phyloP scores from a whole-genome alignment of 345 rosid species.

The Eucalyptus marginata region DNA sequence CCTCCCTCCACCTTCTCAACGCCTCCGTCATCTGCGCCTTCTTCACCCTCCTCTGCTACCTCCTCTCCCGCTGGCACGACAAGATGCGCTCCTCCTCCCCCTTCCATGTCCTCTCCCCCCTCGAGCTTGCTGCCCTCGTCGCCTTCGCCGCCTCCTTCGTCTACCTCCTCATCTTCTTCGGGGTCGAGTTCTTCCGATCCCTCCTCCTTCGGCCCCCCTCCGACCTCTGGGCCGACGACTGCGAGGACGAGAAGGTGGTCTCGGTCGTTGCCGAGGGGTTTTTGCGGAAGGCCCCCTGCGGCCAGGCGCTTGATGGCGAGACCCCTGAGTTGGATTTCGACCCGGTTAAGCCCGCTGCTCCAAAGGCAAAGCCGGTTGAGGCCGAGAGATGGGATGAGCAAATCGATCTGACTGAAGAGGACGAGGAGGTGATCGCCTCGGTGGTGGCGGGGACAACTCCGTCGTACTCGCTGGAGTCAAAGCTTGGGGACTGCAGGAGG shows the following conservation, averaged over 20 bases:
- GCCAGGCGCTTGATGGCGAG: constrained; percentile 4
- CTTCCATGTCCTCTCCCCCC: constrained; percentile 13
- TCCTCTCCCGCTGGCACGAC: constrained; percentile 25
- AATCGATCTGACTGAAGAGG: not conserved
- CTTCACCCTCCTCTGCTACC: constrained; percentile 20
- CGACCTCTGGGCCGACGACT: constrained; percentile 10
- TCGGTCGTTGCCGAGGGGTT: not conserved
- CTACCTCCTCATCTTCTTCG: constrained; percentile 25
- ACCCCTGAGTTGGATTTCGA: not conserved
- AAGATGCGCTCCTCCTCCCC: constrained; percentile 24
- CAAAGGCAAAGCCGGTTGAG: not conserved
- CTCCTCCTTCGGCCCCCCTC: constrained; percentile 13
- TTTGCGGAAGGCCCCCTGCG: not conserved
- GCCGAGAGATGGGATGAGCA: not conserved
- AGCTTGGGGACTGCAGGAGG: constrained; percentile 21
- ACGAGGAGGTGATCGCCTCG: constrained; percentile 19
- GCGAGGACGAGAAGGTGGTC: not conserved
- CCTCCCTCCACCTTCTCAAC: constrained; percentile 10
- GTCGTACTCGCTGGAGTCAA: constrained; percentile 29
- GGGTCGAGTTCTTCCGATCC: constrained; percentile 23
- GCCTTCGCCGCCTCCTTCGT: constrained; percentile 11
- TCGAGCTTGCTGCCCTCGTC: constrained; percentile 13
- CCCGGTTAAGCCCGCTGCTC: not conserved
- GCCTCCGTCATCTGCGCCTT: constrained; percentile 13
- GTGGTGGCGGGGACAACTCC: constrained; percentile 19